Evolutionary conservation across 108 stramenopile species (phyloP), one percentile per base, ranked within the genome.

Genomic region (Schizochytrium sp.): DNA sequence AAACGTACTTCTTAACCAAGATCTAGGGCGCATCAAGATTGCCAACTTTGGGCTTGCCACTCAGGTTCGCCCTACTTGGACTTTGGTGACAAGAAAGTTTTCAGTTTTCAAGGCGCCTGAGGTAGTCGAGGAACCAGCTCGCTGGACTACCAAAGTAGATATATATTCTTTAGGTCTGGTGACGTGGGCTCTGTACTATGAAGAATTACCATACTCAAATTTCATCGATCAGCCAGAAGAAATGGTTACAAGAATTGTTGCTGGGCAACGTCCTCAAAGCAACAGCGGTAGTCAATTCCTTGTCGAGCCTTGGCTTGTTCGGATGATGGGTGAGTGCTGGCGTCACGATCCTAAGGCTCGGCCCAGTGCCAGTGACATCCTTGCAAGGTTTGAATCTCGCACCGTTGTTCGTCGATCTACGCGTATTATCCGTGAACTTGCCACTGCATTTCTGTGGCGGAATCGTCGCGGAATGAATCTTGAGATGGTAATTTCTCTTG

Each of bases 31-130:
- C 46, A 50, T 83, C 73, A 83, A 83, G 2, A 46, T 83, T 0
- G 73, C 73, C 7, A 50, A 83, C 17, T 83, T 83, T 83, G 73
- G 73, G 53, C 73, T 83, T 7, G 46, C 50, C 49, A 83, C 8
- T 12, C 49, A 53, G 15, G 19, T 53, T 12, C 49, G 53, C 44
- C 49, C 4, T 38, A 8, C 47, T 50, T 53, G 5, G 4, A 83
- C 49, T 38, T 38, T 53, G 49, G 73, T 50, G 49, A 38, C n/a
- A 19, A 83, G 28, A 15, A 19, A 12, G 49, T 53, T 50, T 12
- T 50, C 19, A 17, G 73, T 38, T 53, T 83, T 53, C 45, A 47
- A 53, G 73, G 73, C 73, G 4, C 73, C 73, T 4, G 73, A 83
- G 19, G 73, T 83, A 4, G 49, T 2, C 28, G 28, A 83, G 19